These are phyloP conservation scores for Fusarium fujikuroi DNA, from an alignment of 2,329 filamentous ascomycete genomes.

Conservation along the genomic window DNA sequence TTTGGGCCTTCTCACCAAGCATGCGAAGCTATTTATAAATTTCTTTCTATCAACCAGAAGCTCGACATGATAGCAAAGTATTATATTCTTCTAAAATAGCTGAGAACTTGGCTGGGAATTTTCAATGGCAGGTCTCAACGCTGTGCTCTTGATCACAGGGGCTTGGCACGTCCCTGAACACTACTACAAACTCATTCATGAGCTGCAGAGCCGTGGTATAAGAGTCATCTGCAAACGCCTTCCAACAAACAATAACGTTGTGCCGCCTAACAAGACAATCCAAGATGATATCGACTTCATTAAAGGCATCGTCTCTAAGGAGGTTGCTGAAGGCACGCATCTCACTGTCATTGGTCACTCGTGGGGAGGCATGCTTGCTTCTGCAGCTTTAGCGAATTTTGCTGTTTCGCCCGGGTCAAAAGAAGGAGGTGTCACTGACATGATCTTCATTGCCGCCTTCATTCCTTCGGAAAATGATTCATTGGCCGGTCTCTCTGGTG, in stretches of 20 bases:
- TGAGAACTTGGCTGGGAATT: too few relatives aligned
- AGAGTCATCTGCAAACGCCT: not conserved
- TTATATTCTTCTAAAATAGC: not conserved
- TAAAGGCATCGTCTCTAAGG: not conserved
- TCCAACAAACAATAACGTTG: not conserved
- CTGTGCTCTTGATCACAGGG: not conserved
- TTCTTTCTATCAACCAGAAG: not conserved
- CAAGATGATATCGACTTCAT: not conserved
- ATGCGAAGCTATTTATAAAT: not conserved
- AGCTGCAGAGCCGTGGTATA: not conserved
- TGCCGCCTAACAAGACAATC: not conserved
- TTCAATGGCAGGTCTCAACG: not conserved
- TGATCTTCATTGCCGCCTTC: not conserved
- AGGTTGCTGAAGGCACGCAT: not conserved
- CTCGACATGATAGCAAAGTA: too few relatives aligned
- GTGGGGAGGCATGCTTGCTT: not conserved
- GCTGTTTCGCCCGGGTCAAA: not conserved
- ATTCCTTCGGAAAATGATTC: not conserved
- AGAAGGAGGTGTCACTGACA: not conserved
- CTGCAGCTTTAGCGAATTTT: not conserved
- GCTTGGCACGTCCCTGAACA: not conserved
- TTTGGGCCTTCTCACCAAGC: not conserved
- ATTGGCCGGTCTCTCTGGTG: not conserved
- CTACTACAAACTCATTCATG: not conserved
- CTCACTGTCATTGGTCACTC: not conserved